Evolutionary conservation across 139 green algal genomes (phyloP).

Genomic region (Pleodorina starrii): DNA sequence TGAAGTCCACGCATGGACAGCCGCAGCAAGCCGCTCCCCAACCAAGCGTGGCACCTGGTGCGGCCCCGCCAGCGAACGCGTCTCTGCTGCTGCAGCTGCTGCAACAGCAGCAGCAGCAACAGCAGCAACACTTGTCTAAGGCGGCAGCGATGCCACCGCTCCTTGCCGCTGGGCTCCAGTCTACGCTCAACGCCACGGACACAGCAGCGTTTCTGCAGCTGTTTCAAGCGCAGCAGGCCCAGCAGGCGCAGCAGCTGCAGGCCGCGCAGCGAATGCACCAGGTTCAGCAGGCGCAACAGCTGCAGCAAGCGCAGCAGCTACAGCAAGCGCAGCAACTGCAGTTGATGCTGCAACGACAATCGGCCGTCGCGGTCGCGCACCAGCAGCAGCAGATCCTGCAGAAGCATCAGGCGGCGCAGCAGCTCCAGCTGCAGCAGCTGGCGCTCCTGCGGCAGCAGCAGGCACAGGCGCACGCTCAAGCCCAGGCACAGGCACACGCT

Average conservation of each 20-base stretch:
- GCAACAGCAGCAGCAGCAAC: neutral
- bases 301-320: conserved; percentile 10
- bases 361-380: neutral
- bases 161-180: neutral
- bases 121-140: neutral
- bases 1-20: neutral
- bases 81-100: conserved; percentile 11
- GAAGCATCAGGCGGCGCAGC: no score
- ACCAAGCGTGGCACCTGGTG: neutral
- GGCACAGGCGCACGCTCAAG: neutral
- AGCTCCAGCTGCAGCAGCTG: neutral
- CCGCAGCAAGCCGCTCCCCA: neutral
- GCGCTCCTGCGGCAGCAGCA: neutral
- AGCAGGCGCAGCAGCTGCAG: conserved; percentile 15
- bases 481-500: neutral
- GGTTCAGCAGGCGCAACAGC: conserved; percentile 1
- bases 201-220: neutral
- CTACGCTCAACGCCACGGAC: neutral
- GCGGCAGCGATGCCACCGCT: neutral
- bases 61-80: neutral
- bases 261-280: neutral
- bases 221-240: neutral
- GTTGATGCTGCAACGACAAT: neutral
- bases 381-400: neutral
- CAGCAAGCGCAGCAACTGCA: neutral